Evolutionary conservation across 345 rosid species (phyloP).

Genomic region (Lumnitzera racemosa): DNA sequence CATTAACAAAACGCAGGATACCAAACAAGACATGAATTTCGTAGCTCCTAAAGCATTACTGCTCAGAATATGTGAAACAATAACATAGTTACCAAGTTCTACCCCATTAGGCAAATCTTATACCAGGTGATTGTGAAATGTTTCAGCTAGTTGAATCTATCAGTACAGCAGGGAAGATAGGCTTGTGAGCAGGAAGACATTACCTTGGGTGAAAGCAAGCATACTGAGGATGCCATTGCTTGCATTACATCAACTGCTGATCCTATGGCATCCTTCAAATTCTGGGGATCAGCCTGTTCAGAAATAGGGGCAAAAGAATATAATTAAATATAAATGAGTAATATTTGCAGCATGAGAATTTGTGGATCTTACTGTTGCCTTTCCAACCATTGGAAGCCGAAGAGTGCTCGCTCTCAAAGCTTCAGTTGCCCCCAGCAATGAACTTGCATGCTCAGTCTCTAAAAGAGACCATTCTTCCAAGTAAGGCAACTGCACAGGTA

Average conservation of each 20-base stretch:
- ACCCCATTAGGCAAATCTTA: too few relatives aligned
- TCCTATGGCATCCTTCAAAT: slow-evolving; percentile 74
- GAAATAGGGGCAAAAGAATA: slow-evolving; percentile 4
- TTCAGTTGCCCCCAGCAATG: slow-evolving; percentile 74
- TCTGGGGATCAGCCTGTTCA: slow-evolving; percentile 60
- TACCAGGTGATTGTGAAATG: too few relatives aligned
- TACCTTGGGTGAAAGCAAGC: slow-evolving; percentile 58
- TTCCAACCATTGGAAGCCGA: slow-evolving; percentile 82
- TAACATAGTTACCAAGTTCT: background rate
- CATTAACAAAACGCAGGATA: slow-evolving; percentile 2
- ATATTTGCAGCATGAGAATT: background rate
- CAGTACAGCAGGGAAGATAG: too few relatives aligned
- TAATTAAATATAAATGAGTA: background rate
- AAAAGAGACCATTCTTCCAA: slow-evolving; percentile 75
- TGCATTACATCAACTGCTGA: slow-evolving; percentile 86
- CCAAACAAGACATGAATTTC: background rate
- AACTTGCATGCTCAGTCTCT: slow-evolving; percentile 62
- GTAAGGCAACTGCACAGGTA: slow-evolving; percentile 39
- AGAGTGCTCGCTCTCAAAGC: slow-evolving; percentile 93
- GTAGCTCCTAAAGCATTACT: background rate
- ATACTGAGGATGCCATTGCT: slow-evolving; percentile 71
- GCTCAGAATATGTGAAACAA: slow-evolving; percentile 2
- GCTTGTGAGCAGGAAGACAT: slow-evolving; percentile 1
- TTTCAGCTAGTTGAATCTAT: too few relatives aligned
- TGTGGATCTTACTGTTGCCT: slow-evolving; percentile 37